phyloP scores from a whole-genome alignment of 1,139 yeast species.

The Scheffersomyces quercinus region DNA sequence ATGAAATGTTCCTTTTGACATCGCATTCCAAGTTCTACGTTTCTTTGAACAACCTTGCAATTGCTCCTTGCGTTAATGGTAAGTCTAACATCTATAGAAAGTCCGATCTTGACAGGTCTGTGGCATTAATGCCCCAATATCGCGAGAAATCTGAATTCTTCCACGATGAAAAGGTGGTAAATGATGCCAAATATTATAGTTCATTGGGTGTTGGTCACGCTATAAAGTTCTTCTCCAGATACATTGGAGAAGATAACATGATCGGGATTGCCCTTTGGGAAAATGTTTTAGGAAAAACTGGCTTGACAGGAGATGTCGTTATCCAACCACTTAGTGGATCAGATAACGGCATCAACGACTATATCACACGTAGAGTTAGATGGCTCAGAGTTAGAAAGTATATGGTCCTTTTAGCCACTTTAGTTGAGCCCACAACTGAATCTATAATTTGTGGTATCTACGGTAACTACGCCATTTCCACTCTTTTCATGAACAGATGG shows the following conservation, averaged over 20 bases:
- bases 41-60: conserved; percentile 69
- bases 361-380: conserved; percentile 67
- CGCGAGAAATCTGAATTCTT: conserved; percentile 28
- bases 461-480: conserved; percentile 63
- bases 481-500: conserved; percentile 37
- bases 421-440: conserved; percentile 87
- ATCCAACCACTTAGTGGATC: conserved; percentile 70
- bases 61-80: conserved; percentile 94
- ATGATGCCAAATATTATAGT: conserved; percentile 31
- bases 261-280: conserved; percentile 87
- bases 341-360: conserved; percentile 51
- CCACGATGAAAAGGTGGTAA: conserved; percentile 27
- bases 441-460: conserved; percentile 64
- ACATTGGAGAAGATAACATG: conserved; percentile 93
- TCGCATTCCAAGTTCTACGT: conserved; percentile 85
- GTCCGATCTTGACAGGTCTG: conserved; percentile 68
- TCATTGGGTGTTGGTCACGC: conserved; percentile 49
- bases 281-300: conserved; percentile 65
- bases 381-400: conserved; percentile 90
- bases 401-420: conserved; percentile 84
- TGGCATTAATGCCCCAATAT: conserved; percentile 24
- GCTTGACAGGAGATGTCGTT: conserved; percentile 76
- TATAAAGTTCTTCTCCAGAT: conserved; percentile 70
- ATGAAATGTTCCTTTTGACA: conserved; percentile 82
- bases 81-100: conserved; percentile 78